Conservation (phyloP, 2,329 filamentous ascomycete genomes). For the Podosphaera leucotricha region DNA sequence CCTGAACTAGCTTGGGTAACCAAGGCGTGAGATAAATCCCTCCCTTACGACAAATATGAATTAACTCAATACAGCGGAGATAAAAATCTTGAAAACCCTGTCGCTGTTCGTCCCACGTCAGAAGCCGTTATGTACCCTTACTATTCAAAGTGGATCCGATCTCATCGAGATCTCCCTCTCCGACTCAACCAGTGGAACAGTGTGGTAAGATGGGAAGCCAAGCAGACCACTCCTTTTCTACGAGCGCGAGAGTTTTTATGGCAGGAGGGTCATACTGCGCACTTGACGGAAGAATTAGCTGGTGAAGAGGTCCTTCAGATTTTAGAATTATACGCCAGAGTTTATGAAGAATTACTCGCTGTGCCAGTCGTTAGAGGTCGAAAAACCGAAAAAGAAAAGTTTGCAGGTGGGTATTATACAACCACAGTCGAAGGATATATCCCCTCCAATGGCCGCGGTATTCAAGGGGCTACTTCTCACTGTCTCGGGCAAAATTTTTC, state of each 20-base stretch:
- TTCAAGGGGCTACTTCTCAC: constrained; percentile 89
- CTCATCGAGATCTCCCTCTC: constrained; percentile 80
- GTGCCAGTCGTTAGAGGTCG: constrained; percentile 78
- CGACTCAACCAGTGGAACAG: constrained; percentile 96
- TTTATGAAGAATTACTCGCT: constrained; percentile 84
- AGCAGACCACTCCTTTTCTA: constrained; percentile 71
- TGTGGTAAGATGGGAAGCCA: constrained; percentile 88
- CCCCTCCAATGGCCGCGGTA: constrained; percentile 80
- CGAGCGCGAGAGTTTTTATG: constrained; percentile 88
- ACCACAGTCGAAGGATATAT: constrained; percentile 96
- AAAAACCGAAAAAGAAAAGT: constrained; percentile 98
- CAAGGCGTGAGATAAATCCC: constrained; percentile 33
- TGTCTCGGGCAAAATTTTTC: constrained; percentile 86
- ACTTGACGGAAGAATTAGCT: constrained; percentile 62
- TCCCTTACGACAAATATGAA: constrained; percentile 2
- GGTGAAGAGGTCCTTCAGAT: constrained; percentile 78
- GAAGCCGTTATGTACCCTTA: constrained; percentile 84
- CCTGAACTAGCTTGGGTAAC: constrained; percentile 81
- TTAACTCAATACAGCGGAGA: constrained; percentile 39
- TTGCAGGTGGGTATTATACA: constrained; percentile 88
- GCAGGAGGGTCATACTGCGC: constrained; percentile 71
- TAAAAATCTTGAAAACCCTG: constrained; percentile 66
- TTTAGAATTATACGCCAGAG: constrained; percentile 70
- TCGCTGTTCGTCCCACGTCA: constrained; percentile 43
- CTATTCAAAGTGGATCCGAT: constrained; percentile 92